Base-by-base conservation (phyloP, 495 filamentous ascomycete genomes). In the Filosporella fistucella region DNA sequence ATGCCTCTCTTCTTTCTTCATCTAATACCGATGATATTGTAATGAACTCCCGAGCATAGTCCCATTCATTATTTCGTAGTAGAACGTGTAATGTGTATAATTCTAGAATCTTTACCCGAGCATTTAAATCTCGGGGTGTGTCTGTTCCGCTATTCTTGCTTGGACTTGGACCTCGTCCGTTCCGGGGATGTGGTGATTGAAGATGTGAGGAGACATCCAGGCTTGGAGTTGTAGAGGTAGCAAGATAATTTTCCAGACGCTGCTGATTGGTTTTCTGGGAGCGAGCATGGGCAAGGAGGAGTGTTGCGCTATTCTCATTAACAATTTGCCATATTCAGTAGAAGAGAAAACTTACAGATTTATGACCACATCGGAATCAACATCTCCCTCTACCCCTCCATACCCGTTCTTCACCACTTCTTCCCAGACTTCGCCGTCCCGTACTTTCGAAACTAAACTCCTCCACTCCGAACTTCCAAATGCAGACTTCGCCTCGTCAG, bases 311-410 rank as follows among this genome's bases (percentile, higher is more conserved):
- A 35, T 1, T 35, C 10, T 34, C 36, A 21, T 43, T 43, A 43
- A 26, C 5, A 14, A 17, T 3, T 36, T 38, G 39, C 9, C 6
- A 4, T 6, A 42, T 42, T 42, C 6, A 42, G 6, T 2, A 17
- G 24, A 4, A 16, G 22, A 45, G 13, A 38, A n/a, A 12, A 71
- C 83, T 60, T 63, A 94, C 87, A 97, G 62, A 56, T 93, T 95
- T 49, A 90, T 86, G 48, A 97, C 87, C 5, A 98, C 94, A 54
- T 98, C 93, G 21, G 89, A 80, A 65, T 98, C 94, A 4, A 98
- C 88, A 49, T 86, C 85, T 6, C 88, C 90, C 62, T 96, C 91
- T 9, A 78, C 72, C 40, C 89, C 89, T 55, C 82, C 80, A 63
- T 96, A 96, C 0, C 90, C 90, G 54, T 83, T 79, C 49, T 80